Evolutionary conservation across 176 grass and related monocot genomes (phyloP).

Genomic region (Canna indica): DNA sequence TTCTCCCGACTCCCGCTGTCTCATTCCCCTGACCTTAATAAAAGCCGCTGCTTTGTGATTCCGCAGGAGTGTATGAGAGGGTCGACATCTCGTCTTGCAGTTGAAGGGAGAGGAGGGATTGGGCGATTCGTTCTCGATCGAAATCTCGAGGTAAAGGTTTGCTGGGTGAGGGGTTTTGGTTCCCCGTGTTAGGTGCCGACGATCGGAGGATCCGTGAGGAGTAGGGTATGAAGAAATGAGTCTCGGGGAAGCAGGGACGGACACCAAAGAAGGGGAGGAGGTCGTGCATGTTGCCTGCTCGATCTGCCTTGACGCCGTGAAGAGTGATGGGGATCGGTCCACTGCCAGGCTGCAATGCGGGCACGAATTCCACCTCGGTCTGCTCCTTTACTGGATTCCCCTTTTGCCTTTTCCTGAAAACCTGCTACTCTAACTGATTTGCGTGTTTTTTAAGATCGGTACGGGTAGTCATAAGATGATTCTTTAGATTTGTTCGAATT

Average conservation of each 20-base stretch:
- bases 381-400: neutral
- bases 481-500: neutral
- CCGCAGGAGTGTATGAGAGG: neutral
- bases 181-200: neutral
- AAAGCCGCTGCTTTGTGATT: neutral
- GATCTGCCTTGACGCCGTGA: conserved; percentile 74
- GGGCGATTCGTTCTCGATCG: neutral
- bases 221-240: neutral
- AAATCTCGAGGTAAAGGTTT: neutral
- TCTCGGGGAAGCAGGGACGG: conserved; percentile 18
- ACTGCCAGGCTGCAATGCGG: conserved; percentile 88
- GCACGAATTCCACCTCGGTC: conserved; percentile 90
- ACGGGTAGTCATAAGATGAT: too few species aligned
- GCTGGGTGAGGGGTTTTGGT: neutral
- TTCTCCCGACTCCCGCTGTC: neutral
- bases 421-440: too few species aligned
- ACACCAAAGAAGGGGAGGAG: conserved; percentile 22
- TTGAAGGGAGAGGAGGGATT: neutral
- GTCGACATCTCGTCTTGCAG: neutral
- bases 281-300: conserved; percentile 45
- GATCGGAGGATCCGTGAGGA: neutral
- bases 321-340: conserved; percentile 44
- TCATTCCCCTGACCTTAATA: neutral
- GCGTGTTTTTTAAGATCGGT: too few species aligned
- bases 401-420: neutral